Percentiles rank a stretch among this genome's conserved stretches.
Evolutionary conservation across 768 basidiomycete genomes (phyloP).

Genomic region (Trametes punicea): DNA sequence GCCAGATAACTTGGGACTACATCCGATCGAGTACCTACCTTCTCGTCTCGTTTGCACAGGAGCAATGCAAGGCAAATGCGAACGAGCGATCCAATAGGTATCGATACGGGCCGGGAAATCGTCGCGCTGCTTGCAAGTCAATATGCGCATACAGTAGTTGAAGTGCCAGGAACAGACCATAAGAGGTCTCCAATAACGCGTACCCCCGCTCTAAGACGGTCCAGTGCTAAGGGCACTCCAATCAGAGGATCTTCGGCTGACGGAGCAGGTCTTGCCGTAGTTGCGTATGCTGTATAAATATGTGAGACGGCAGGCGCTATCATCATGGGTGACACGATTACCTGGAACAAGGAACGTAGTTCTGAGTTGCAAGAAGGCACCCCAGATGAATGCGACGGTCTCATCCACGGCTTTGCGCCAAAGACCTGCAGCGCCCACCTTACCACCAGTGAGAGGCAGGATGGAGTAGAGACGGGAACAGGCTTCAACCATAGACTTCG

Average conservation of each 20-base stretch:
- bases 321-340: conserved; percentile 25
- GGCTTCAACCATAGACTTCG: conserved; percentile 38
- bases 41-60: conserved; percentile 45
- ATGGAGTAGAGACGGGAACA: conserved; percentile 58
- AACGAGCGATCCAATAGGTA: conserved; percentile 65
- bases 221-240: conserved; percentile 52
- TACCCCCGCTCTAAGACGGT: conserved; percentile 56
- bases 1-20: no score
- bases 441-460: conserved; percentile 73
- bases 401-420: conserved; percentile 80
- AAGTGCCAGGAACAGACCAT: conserved; percentile 7
- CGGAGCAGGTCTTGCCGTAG: conserved; percentile 18
- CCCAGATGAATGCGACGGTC: conserved; percentile 62
- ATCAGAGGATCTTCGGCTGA: conserved; percentile 45
- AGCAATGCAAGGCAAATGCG: conserved; percentile 49
- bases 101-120: conserved; percentile 56
- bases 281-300: conserved; percentile 11
- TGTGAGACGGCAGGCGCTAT: background rate
- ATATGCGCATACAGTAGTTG: background rate
- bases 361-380: conserved; percentile 53
- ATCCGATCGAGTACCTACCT: conserved; percentile 34
- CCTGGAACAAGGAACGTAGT: conserved; percentile 55
- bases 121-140: conserved; percentile 45
- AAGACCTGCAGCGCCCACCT: conserved; percentile 63
- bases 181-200: conserved; percentile 52